These are phyloP conservation scores for Cladorrhinum samala DNA, from an alignment of 495 filamentous ascomycete genomes.

Conservation along the genomic window DNA sequence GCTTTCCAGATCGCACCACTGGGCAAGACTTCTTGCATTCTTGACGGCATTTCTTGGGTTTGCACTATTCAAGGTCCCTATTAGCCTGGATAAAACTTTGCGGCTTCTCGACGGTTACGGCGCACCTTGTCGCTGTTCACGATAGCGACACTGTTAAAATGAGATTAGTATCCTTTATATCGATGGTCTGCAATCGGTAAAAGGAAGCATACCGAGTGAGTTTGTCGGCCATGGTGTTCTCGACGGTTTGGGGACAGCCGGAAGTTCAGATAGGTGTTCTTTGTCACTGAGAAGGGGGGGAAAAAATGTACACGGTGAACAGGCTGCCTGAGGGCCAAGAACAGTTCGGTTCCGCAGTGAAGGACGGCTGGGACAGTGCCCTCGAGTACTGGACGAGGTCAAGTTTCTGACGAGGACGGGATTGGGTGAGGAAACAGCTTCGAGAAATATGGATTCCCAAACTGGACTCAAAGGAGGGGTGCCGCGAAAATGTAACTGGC, in stretches of 20 bases:
- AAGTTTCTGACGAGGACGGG: not conserved
- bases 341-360: too few species aligned
- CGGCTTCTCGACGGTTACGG: slow-evolving; percentile 6
- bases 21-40: slow-evolving; percentile 99
- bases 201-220: slow-evolving; percentile 29
- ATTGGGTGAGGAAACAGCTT: slow-evolving; percentile 2
- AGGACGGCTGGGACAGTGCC: too few species aligned
- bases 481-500: slow-evolving; percentile 14
- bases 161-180: slow-evolving; percentile 5
- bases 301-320: not conserved
- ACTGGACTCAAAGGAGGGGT: slow-evolving; percentile 11
- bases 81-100: slow-evolving; percentile 8
- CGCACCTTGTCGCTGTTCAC: slow-evolving; percentile 93
- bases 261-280: too few species aligned
- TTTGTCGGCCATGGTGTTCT: slow-evolving; percentile 30
- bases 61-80: slow-evolving; percentile 58
- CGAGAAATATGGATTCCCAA: slow-evolving; percentile 1
- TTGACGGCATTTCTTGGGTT: slow-evolving; percentile 80
- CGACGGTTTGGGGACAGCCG: not conserved
- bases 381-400: too few species aligned
- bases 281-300: not conserved
- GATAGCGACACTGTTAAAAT: slow-evolving; percentile 76
- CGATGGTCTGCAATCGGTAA: not conserved
- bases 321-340: too few species aligned
- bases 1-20: slow-evolving; percentile 92